phyloP scores from a whole-genome alignment of 148 eudicot genomes.

The Rhododendron henanense region DNA sequence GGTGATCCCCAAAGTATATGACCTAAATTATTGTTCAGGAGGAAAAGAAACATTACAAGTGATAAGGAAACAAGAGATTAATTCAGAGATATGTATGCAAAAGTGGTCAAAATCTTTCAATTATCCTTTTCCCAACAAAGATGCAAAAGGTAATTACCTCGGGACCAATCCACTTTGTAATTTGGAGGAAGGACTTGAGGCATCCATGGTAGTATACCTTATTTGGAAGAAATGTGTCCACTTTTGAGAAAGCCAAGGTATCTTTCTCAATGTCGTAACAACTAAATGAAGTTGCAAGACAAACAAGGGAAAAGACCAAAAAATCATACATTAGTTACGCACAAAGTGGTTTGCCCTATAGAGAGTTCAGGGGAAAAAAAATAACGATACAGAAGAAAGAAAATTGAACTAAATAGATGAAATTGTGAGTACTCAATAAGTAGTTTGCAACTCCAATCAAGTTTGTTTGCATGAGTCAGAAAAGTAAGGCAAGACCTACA shows the following conservation, averaged over 20 bases:
- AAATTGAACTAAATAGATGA: background rate
- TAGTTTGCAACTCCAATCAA: background rate
- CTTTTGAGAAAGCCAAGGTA: slow-evolving; percentile 83
- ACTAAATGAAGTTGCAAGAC: slow-evolving; percentile 35
- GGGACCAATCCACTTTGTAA: slow-evolving; percentile 97
- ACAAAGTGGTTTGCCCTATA: background rate
- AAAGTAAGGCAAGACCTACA: background rate
- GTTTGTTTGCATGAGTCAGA: background rate
- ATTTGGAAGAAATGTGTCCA: slow-evolving; percentile 80
- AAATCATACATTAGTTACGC: background rate
- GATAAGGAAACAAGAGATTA: background rate
- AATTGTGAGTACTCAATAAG: background rate
- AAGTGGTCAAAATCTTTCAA: slow-evolving; percentile 10
- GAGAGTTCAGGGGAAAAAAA: background rate
- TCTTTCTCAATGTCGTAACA: slow-evolving; percentile 86
- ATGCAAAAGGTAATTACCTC: slow-evolving; percentile 46
- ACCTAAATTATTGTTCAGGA: slow-evolving; percentile 44
- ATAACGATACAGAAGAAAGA: background rate
- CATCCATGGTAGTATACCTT: slow-evolving; percentile 90
- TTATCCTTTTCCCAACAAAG: slow-evolving; percentile 1
- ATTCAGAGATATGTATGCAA: background rate
- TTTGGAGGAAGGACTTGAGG: slow-evolving; percentile 83
- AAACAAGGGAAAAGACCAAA: background rate
- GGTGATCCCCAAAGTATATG: slow-evolving; percentile 97
- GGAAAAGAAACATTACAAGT: slow-evolving; percentile 4